These are phyloP conservation scores for Phalaenopsis hybrid DNA, from an alignment of 116 monocot genomes.

Conservation along the genomic window DNA sequence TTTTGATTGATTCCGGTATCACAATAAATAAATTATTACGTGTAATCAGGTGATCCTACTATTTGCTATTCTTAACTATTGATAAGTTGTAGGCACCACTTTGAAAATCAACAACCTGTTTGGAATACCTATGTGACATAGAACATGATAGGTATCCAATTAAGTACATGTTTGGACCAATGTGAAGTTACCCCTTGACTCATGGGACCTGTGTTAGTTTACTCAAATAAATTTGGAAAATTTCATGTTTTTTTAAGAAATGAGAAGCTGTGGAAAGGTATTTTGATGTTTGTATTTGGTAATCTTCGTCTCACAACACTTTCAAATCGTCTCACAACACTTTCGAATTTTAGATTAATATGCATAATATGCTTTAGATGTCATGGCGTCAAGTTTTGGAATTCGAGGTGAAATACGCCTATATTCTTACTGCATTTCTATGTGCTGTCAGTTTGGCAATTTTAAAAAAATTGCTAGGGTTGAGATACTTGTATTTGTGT, in stretches of 20 bases:
- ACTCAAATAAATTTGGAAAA: background rate
- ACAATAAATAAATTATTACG: no score
- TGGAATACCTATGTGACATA: no score
- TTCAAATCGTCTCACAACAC: no score
- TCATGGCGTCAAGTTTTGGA: background rate
- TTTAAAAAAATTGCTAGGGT: background rate
- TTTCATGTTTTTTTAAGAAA: background rate
- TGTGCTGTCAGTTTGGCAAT: background rate
- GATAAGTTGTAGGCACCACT: no score
- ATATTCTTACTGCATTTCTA: background rate
- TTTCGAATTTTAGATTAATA: background rate
- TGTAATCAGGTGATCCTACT: no score
- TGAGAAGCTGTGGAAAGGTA: background rate
- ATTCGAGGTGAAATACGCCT: background rate
- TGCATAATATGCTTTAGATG: background rate
- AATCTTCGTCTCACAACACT: background rate
- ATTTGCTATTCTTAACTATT: no score
- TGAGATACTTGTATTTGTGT: background rate
- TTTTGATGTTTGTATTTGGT: background rate
- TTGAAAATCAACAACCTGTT: no score
- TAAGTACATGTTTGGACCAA: no score
- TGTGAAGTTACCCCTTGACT: no score
- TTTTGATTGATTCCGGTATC: no score
- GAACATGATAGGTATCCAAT: no score
- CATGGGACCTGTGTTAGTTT: no score